Base-by-base conservation (phyloP, 1,284 basidiomycete species). In the Psilocybe mexicana region DNA sequence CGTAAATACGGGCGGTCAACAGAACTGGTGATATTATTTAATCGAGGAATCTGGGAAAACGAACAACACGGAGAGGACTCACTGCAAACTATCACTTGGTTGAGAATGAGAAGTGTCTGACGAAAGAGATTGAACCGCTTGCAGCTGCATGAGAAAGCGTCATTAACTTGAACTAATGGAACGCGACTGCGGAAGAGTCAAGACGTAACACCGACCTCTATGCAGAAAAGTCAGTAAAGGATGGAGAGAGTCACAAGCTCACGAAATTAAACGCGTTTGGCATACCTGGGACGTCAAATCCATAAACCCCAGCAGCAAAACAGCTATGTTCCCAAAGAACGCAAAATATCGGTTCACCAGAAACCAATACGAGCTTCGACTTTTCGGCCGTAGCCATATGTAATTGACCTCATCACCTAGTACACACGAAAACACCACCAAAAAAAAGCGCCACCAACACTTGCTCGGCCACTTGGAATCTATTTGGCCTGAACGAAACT, bases 271-370 rank as follows among this genome's bases (percentile, higher is more conserved):
- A 18, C 36, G 40, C 10, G 44, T 51, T 33, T 18, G 6, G 55
- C 64, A 35, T 52, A 67, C 67, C 51, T 69, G 55, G 18, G 52
- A 12, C 8, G 61, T 44, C 8, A 72, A 53, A 11, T 65, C 61
- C 26, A 64, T 59, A 49, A 77, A 75, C 6, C 60, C 64, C 24
- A 75, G 55, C n/a, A 71, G 53, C 2, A 69, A 63, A 30, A 75
- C 70, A 2, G 55, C 65, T 10, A 77, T 64, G 55, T 76, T 75
- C 36, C 71, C 72, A 43, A 76, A 66, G 54, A 78, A 72, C 2
- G 75, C 69, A 26, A 75, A 59, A 57, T 81, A 80, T 5, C 80
- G 76, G 55, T 78, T 78, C 25, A 76, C 33, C 46, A 79, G 72
- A 63, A 81, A 81, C 62, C 73, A 72, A 46, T 72, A 70, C 1